Evolutionary conservation across 192 early-diverging fungal species (phyloP), one percentile per base, ranked within the genome.

Genomic region (Lunasporangiospora selenospora): DNA sequence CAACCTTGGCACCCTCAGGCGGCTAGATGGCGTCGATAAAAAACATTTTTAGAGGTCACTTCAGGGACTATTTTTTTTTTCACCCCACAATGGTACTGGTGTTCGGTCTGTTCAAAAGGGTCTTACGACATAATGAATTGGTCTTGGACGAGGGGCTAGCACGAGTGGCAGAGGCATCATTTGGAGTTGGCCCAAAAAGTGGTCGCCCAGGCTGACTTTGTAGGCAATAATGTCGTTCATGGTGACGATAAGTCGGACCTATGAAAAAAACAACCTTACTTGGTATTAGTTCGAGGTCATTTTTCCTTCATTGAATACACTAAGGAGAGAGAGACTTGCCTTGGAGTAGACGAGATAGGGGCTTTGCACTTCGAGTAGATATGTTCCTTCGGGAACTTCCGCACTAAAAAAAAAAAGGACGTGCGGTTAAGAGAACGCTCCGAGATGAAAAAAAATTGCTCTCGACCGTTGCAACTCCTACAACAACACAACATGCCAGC

Each of bases 71-170:
- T 27, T 19, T 19, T 47, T 47, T 47, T 47, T 47, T 19, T 10
- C 43, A 21, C n/a, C n/a, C n/a, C n/a, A n/a, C n/a, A n/a, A n/a
- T n/a, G n/a, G 1, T 21, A 26, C 21, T 47, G 41, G 5, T 19
- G 41, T 15, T 21, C 6, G 3, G 29, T 26, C 21, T 44, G 41
- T 6, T 43, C 16, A 43, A 12, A 58, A 27, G 23, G 8, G 7
- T 11, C 63, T 40, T 42, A 65, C 63, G 6, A 65, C 50, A 11
- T 65, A 65, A 42, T 65, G 63, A 1, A 48, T 57, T 26, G 63
- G 63, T 41, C 63, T 49, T 27, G 63, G 44, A 12, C 47, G 37
- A n/a, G 63, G 63, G 39, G 38, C 47, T 15, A 65, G 54, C 6
- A 21, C 43, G 13, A 65, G 34, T 3, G 63, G 63, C 53, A 57